phyloP scores from a whole-genome alignment of 1,284 basidiomycete genomes.

The Leucoagaricus sp. region DNA sequence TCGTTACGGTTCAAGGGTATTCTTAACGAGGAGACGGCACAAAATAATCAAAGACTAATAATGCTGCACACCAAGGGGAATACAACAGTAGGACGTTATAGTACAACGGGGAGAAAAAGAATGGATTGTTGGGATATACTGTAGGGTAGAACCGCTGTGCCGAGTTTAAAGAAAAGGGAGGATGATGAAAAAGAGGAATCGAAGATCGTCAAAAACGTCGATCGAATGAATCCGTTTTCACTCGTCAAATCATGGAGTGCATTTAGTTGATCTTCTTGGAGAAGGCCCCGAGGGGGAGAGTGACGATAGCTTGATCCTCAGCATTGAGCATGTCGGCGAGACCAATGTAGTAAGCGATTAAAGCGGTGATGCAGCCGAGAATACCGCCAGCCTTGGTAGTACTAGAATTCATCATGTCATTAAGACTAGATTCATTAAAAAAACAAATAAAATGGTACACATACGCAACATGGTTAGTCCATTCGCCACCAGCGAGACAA shows the following conservation, averaged over 20 bases:
- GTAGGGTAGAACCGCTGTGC: too few species aligned
- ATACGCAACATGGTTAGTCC: conserved; percentile 27
- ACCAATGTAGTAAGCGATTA: conserved; percentile 70
- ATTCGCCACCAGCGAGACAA: conserved; percentile 49
- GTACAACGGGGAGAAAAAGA: too few species aligned
- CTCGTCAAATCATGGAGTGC: too few species aligned
- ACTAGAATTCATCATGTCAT: conserved; percentile 31
- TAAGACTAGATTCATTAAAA: conserved; percentile 16
- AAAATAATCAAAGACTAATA: too few species aligned
- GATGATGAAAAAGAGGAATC: neutral
- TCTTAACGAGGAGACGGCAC: too few species aligned
- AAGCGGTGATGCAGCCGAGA: conserved; percentile 68
- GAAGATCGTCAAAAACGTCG: neutral
- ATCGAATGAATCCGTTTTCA: neutral
- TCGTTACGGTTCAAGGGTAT: too few species aligned
- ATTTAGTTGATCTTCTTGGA: conserved; percentile 9
- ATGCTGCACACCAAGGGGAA: too few species aligned
- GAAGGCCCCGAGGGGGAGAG: conserved; percentile 38
- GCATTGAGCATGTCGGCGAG: conserved; percentile 56
- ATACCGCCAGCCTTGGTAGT: conserved; percentile 66
- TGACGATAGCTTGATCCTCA: conserved; percentile 30
- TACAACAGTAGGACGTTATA: too few species aligned
- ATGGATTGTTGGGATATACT: too few species aligned
- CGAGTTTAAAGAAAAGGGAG: too few species aligned
- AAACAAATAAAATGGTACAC: conserved; percentile 14